Evolutionary conservation across 1,284 basidiomycete species (phyloP).

Genomic region (Pseudozyma thailandica): DNA sequence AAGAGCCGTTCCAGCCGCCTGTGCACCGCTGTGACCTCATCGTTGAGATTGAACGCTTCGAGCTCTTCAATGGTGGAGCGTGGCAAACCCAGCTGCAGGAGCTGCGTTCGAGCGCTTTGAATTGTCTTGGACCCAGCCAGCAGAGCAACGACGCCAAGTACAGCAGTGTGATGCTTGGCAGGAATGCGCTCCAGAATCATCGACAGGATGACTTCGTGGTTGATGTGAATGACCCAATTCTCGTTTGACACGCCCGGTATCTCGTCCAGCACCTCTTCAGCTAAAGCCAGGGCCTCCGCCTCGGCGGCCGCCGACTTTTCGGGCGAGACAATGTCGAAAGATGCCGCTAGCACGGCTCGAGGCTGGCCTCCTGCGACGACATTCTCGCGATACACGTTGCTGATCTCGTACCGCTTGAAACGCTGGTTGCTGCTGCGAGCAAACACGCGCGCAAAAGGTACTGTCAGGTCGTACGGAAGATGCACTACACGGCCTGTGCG

Average conservation of each 20-base stretch:
- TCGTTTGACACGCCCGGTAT: conserved; percentile 61
- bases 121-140: conserved; percentile 47
- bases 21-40: conserved; percentile 53
- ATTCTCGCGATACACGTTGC: conserved; percentile 67
- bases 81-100: conserved; percentile 55
- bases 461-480: conserved; percentile 70
- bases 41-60: conserved; percentile 55
- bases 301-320: conserved; percentile 65
- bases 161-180: conserved; percentile 52
- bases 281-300: conserved; percentile 62
- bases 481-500: conserved; percentile 71
- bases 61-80: conserved; percentile 64
- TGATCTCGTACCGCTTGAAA: conserved; percentile 89
- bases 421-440: conserved; percentile 78
- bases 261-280: conserved; percentile 64
- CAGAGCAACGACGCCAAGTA: conserved; percentile 45
- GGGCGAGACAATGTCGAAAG: conserved; percentile 68
- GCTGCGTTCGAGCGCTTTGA: conserved; percentile 48
- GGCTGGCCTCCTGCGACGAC: conserved; percentile 68
- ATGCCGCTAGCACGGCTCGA: conserved; percentile 63
- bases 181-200: conserved; percentile 63
- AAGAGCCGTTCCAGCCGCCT: conserved; percentile 51
- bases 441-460: conserved; percentile 86
- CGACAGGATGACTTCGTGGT: conserved; percentile 58
- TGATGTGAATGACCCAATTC: conserved; percentile 64